Conservation (phyloP, 345 rosid genomes). For the Syzygium aromaticum region DNA sequence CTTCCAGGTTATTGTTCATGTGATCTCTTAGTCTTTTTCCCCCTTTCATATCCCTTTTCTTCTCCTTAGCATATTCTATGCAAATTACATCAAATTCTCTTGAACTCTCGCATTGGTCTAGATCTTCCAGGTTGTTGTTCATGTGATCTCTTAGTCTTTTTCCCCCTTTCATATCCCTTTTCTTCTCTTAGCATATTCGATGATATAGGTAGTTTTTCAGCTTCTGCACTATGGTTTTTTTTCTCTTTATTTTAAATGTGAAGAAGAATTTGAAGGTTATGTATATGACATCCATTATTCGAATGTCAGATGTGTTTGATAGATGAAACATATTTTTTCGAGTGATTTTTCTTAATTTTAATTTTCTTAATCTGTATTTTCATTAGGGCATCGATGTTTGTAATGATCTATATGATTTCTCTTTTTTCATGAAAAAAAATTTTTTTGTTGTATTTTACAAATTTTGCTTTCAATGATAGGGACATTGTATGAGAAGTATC, state of each 20-base stretch:
- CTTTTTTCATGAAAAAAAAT: not conserved
- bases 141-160: not conserved
- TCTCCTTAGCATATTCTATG: not conserved
- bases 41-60: not conserved
- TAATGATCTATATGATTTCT: not conserved
- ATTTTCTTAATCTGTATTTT: not conserved
- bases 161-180: not conserved
- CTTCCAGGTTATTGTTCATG: not conserved
- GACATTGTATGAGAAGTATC: not conserved
- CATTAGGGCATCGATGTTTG: not conserved
- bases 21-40: not conserved
- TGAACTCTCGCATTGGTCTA: not conserved
- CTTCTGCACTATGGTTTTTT: not conserved
- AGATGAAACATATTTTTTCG: not conserved
- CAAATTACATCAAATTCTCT: not conserved
- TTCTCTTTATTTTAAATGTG: not conserved
- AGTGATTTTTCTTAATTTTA: not conserved
- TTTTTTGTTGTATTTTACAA: not conserved
- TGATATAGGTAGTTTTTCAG: not conserved
- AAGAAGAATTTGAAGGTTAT: not conserved
- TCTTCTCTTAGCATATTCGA: not conserved
- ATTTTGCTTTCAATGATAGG: not conserved
- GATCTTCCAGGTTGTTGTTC: not conserved
- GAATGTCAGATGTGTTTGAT: not conserved
- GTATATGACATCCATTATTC: not conserved